These are phyloP conservation scores for Botrytis pseudocinerea DNA, from an alignment of 2,329 filamentous ascomycete species.

Conservation along the genomic window DNA sequence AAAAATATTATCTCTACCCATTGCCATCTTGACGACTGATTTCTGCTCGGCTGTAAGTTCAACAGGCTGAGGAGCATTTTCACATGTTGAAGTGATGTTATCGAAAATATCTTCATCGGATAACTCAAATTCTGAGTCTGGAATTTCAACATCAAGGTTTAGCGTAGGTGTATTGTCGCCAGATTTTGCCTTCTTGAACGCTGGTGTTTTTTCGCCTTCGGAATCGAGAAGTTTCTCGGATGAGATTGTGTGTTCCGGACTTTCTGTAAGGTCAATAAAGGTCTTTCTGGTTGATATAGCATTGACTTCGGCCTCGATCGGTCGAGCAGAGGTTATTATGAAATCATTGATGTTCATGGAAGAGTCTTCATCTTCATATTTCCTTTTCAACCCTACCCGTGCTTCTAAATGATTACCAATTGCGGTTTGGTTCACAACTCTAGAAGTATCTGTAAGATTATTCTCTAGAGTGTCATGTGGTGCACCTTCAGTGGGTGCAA, in stretches of 20 bases:
- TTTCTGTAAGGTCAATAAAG: conserved; percentile 6
- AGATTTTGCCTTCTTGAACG: conserved; percentile 6
- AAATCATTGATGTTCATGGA: not conserved
- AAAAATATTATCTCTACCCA: conserved; percentile 37
- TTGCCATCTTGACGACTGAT: conserved; percentile 32
- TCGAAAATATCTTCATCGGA: not conserved
- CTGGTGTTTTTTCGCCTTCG: not conserved
- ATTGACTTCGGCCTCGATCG: not conserved
- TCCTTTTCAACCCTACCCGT: not conserved
- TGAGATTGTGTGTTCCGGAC: not conserved
- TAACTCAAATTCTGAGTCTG: conserved; percentile 11
- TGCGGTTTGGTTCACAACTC: not conserved
- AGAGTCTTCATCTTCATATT: not conserved
- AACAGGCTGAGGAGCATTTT: conserved; percentile 3
- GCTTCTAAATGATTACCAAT: not conserved
- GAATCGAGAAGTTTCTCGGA: not conserved
- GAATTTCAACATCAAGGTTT: not conserved
- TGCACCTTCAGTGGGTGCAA: not conserved
- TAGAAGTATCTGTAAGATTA: not conserved
- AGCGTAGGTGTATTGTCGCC: not conserved
- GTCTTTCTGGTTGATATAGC: not conserved
- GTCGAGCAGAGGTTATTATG: not conserved
- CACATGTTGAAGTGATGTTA: not conserved
- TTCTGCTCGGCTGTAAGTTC: conserved; percentile 34
- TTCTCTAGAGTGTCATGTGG: conserved; percentile 1